Evolutionary conservation across 805 yeast species (phyloP).

Genomic region (Groenewaldozyma salmanticensis): DNA sequence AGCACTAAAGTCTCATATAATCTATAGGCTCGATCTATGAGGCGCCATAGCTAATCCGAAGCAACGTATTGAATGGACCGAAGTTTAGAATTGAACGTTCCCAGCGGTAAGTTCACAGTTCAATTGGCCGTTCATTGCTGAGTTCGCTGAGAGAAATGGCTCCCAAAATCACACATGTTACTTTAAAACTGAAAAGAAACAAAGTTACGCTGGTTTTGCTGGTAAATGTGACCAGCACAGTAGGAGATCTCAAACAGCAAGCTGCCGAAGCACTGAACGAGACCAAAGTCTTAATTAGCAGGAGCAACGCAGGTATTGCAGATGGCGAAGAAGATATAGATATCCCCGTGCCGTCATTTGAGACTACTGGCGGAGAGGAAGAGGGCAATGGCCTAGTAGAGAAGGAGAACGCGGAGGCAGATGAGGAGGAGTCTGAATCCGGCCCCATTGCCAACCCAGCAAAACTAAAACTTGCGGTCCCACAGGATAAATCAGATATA

Average conservation of each 20-base stretch:
- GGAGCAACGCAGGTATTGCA: background rate
- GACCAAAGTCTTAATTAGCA: slow-evolving; percentile 6
- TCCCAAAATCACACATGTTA: slow-evolving; percentile 7
- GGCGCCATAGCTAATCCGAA: no score
- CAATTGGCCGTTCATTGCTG: no score
- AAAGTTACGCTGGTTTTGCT: slow-evolving; percentile 11
- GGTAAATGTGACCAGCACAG: slow-evolving; percentile 12
- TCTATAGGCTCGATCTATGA: no score
- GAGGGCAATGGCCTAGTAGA: background rate
- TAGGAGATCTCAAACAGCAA: slow-evolving; percentile 13
- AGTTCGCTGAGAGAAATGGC: no score
- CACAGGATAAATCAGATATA: slow-evolving; percentile 3
- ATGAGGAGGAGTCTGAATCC: no score
- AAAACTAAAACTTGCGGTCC: slow-evolving; percentile 7
- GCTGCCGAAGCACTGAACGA: slow-evolving; percentile 12
- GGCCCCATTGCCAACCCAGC: no score
- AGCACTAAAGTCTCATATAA: no score
- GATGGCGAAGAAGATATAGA: slow-evolving; percentile 6
- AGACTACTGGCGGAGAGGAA: no score
- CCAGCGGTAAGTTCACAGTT: no score
- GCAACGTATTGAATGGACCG: no score
- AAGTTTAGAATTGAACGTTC: no score
- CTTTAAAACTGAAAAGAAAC: slow-evolving; percentile 9
- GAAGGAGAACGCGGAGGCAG: background rate
- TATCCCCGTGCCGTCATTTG: slow-evolving; percentile 13